phyloP scores from a whole-genome alignment of 2,329 filamentous ascomycete genomes.

The Phialophora chinensis region DNA sequence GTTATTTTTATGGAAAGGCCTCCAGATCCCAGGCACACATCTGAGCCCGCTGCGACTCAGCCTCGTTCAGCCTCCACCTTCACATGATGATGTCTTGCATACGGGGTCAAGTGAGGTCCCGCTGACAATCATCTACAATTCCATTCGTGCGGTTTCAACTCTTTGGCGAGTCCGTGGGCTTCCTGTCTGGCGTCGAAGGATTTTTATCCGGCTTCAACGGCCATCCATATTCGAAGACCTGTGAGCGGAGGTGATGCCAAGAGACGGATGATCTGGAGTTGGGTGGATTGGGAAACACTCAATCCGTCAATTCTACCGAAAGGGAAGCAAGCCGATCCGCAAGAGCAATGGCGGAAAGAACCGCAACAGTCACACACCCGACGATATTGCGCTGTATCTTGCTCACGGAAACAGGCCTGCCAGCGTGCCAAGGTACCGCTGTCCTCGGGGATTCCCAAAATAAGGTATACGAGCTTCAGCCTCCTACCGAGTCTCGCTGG shows the following conservation, averaged over 20 bases:
- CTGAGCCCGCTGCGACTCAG: not conserved
- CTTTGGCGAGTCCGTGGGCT: not conserved
- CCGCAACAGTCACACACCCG: not conserved
- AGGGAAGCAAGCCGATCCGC: not conserved
- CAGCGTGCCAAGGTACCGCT: not conserved
- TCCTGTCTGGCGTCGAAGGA: not conserved
- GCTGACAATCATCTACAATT: not conserved
- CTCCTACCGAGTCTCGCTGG: not conserved
- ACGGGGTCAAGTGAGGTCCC: not conserved
- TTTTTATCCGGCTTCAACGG: not conserved
- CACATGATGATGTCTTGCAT: not conserved
- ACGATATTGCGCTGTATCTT: not conserved
- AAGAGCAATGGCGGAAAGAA: not conserved
- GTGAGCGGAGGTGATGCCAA: not conserved
- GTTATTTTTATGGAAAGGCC: not conserved
- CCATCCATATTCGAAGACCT: not conserved
- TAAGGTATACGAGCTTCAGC: conserved; percentile 17
- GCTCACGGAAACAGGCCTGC: conserved; percentile 3
- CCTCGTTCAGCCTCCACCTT: not conserved
- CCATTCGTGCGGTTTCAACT: not conserved
- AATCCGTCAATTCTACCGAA: not conserved
- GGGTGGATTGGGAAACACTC: not conserved
- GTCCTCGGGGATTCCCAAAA: conserved; percentile 5
- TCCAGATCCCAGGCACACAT: not conserved
- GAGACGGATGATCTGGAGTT: not conserved